Conservation (phyloP, 1,139 yeast genomes). For the Nakaseomyces nivariensis region DNA sequence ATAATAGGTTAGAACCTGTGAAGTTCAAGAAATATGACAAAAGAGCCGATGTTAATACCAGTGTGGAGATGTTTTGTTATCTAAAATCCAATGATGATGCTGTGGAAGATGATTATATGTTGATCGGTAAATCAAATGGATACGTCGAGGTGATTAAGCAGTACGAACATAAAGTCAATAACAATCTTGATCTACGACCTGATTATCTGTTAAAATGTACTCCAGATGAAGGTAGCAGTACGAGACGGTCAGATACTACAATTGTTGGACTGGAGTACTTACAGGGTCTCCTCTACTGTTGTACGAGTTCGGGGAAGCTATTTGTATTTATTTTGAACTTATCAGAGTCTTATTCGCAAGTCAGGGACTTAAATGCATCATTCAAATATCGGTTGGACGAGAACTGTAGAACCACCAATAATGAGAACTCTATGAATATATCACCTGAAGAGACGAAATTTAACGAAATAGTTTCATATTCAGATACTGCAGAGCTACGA, state of each 20-base stretch:
- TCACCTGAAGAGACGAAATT: slow-evolving; percentile 14
- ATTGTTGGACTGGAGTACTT: slow-evolving; percentile 20
- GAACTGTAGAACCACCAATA: not conserved
- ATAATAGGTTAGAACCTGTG: slow-evolving; percentile 10
- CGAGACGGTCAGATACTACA: slow-evolving; percentile 10
- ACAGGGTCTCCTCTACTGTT: slow-evolving; percentile 22
- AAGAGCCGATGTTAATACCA: slow-evolving; percentile 13
- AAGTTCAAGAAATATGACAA: slow-evolving; percentile 5
- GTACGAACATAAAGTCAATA: slow-evolving; percentile 13
- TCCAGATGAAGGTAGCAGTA: slow-evolving; percentile 12
- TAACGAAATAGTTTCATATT: slow-evolving; percentile 11
- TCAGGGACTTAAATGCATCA: slow-evolving; percentile 7
- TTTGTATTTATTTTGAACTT: slow-evolving; percentile 21
- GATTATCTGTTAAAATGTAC: slow-evolving; percentile 17
- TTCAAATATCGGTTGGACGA: not conserved
- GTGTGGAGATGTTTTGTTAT: slow-evolving; percentile 22
- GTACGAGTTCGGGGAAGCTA: slow-evolving; percentile 18
- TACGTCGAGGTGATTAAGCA: slow-evolving; percentile 22
- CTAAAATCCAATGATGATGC: slow-evolving; percentile 10
- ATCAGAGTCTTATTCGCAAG: slow-evolving; percentile 19
- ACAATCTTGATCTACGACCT: slow-evolving; percentile 10
- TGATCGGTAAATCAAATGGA: slow-evolving; percentile 24
- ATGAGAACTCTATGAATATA: not conserved
- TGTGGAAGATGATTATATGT: slow-evolving; percentile 15
- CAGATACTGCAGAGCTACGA: slow-evolving; percentile 11